Conservation (phyloP, 768 basidiomycete genomes). For the Lanmaoa pseudosensibilis region DNA sequence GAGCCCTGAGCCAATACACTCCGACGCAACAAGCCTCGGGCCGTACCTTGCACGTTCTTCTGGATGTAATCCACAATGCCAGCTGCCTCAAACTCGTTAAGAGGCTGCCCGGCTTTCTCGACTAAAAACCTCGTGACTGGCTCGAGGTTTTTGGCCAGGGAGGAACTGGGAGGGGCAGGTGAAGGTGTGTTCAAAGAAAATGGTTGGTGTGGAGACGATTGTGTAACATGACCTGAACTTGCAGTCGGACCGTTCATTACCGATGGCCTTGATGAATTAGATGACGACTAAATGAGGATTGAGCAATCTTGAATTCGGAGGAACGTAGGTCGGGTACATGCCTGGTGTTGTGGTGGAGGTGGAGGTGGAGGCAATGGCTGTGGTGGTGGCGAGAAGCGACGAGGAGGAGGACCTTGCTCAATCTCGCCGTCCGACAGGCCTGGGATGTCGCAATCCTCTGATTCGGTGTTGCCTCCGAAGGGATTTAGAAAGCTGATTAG, state of each 20-base stretch:
- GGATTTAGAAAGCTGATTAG: constrained; percentile 56
- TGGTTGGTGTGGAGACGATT: constrained; percentile 13
- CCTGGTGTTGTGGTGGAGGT: constrained; percentile 26
- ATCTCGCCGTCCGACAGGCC: constrained; percentile 28
- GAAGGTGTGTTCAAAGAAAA: constrained; percentile 22
- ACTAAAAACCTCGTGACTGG: constrained; percentile 49
- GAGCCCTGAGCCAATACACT: constrained; percentile 12
- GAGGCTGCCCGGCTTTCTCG: constrained; percentile 45
- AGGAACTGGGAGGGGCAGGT: constrained; percentile 15
- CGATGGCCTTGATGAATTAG: constrained; percentile 17
- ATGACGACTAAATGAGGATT: constrained; percentile 26
- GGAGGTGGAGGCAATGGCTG: constrained; percentile 24
- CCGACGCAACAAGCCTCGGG: constrained; percentile 5
- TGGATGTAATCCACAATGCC: constrained; percentile 57
- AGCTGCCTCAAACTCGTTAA: constrained; percentile 53
- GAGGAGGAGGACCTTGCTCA: constrained; percentile 27
- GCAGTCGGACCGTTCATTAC: constrained; percentile 17
- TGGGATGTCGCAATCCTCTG: constrained; percentile 21
- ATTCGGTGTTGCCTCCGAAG: constrained; percentile 28
- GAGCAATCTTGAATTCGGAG: constrained; percentile 22
- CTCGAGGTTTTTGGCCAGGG: constrained; percentile 46
- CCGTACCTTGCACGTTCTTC: constrained; percentile 50
- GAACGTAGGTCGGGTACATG: constrained; percentile 23
- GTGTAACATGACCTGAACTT: constrained; percentile 10
- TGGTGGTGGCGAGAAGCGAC: constrained; percentile 25